Evolutionary conservation across 73 alveolate species (phyloP).

Genomic region (Paramecium bursaria): DNA sequence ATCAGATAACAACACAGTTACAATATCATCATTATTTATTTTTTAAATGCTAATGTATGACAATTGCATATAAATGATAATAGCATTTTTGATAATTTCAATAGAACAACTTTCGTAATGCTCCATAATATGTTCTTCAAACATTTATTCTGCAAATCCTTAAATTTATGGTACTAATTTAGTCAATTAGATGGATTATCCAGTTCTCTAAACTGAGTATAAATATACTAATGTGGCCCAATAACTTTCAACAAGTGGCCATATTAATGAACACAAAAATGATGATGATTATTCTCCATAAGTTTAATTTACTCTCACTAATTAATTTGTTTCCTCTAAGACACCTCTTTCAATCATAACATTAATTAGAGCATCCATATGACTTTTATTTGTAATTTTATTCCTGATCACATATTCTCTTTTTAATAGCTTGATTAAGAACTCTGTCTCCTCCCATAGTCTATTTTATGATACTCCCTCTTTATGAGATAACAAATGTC

Average conservation of each 20-base stretch:
- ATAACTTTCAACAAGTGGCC: constrained; percentile 92
- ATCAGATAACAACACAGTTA: constrained; percentile 20
- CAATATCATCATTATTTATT: not conserved
- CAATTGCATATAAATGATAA: constrained; percentile 56
- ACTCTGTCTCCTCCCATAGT: constrained; percentile 78
- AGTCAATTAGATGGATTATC: constrained; percentile 31
- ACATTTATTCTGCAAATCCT: constrained; percentile 87
- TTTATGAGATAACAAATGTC: constrained; percentile 75
- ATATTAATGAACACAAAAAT: constrained; percentile 80
- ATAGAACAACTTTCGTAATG: constrained; percentile 84
- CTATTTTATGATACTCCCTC: constrained; percentile 79
- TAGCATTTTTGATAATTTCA: constrained; percentile 83
- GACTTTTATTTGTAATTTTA: constrained; percentile 51
- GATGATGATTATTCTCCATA: constrained; percentile 72
- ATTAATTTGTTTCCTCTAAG: constrained; percentile 56
- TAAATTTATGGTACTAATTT: constrained; percentile 72
- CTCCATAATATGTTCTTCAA: constrained; percentile 78
- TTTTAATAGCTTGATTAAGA: constrained; percentile 73
- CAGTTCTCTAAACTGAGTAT: constrained; percentile 69
- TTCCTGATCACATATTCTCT: constrained; percentile 80
- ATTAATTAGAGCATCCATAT: constrained; percentile 57
- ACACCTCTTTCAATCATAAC: constrained; percentile 75
- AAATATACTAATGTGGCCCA: constrained; percentile 84
- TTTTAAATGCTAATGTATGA: constrained; percentile 30
- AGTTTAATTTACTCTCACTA: constrained; percentile 50